Base-by-base conservation (phyloP, 768 basidiomycete genomes). In the Boletales sp. region DNA sequence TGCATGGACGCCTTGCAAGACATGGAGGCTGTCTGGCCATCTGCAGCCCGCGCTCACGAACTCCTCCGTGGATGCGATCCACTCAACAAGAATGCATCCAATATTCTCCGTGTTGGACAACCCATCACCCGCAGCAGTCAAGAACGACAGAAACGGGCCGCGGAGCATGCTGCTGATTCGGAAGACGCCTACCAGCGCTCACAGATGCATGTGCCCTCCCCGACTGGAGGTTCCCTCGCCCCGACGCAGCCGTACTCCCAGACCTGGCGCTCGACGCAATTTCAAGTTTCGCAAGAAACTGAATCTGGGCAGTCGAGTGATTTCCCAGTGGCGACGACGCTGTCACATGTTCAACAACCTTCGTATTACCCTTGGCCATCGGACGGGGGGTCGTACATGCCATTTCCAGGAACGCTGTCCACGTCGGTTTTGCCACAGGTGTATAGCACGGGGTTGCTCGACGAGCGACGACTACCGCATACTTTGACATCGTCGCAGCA, bases 21-120 rank as follows among this genome's bases (percentile, higher is more conserved):
- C 18, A 87, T 90, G 83, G 77, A 81, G 44, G 70, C 77, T 34
- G 72, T 84, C 21, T 91, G 89, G 89, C 88, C 88, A 0, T 81
- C 81, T 53, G 89, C 89, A 4, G 81, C 75, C 10, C 83, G 89
- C 15, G 87, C 86, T 5, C 74, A 82, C 44, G 84, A 87, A 60
- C 80, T 91, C 17, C 76, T 91, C 43, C 76, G 78, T 38, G 87
- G 85, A 37, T 76, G 82, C 34, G 82, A 83, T 61, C 62, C 66
- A 2, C 33, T 59, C 31, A 54, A 53, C 49, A 57, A 50, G 40
- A 42, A 42, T 18, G 13, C 21, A 21, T 21, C 35, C 50, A 46
- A 33, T 30, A 18, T 13, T 36, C 21, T 21, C 21, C 21, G 21
- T 21, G 21, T 44, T 4, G 56, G 50, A n/a, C 57, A 57, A 32